These are phyloP conservation scores for Solanum ossicruentum DNA, from an alignment of 257 asterid species.

Conservation along the genomic window DNA sequence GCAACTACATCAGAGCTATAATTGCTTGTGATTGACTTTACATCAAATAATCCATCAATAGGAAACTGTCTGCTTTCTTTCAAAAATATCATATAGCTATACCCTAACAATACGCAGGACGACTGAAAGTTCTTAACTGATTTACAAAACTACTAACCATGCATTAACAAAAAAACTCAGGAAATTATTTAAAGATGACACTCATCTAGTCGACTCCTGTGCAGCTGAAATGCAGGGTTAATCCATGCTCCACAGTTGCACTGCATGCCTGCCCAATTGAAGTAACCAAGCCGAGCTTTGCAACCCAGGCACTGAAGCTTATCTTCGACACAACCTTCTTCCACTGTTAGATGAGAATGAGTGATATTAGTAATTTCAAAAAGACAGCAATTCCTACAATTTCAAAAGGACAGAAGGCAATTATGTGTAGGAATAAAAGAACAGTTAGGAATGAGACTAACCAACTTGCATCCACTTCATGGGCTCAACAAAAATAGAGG, in stretches of 20 bases:
- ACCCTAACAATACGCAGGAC: background rate
- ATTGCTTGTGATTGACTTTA: background rate
- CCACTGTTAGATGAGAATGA: constrained; percentile 31
- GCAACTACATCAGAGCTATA: background rate
- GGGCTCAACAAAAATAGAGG: constrained; percentile 90
- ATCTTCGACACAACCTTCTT: constrained; percentile 61
- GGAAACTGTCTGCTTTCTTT: background rate
- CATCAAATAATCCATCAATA: background rate
- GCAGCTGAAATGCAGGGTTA: constrained; percentile 93
- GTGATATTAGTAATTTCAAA: background rate
- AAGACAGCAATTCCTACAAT: background rate
- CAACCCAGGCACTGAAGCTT: constrained; percentile 80
- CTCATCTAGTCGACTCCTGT: constrained; percentile 76
- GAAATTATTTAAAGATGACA: constrained; percentile 18
- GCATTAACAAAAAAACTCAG: background rate
- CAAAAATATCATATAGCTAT: background rate
- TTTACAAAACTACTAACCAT: background rate
- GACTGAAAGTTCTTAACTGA: background rate
- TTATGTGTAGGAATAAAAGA: background rate
- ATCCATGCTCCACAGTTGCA: constrained; percentile 91
- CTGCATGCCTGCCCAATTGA: constrained; percentile 95
- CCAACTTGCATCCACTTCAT: constrained; percentile 93
- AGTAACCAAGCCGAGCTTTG: constrained; percentile 72
- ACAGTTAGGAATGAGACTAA: constrained; percentile 2
- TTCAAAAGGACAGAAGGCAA: background rate